phyloP scores from a whole-genome alignment of 768 basidiomycete genomes.

The Rhizopogon vesiculosus region DNA sequence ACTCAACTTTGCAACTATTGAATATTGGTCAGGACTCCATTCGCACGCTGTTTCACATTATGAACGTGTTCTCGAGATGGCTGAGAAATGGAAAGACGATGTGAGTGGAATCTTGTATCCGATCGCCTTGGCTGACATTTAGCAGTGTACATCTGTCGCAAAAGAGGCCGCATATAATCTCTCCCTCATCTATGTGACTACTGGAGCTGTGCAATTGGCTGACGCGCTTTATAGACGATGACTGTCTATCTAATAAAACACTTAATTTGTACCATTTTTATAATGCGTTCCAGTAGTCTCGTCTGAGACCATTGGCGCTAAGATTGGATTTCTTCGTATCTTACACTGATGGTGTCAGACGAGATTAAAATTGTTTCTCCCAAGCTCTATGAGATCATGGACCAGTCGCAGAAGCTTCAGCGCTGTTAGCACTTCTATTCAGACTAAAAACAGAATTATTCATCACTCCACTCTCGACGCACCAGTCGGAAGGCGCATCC shows the following conservation, averaged over 20 bases:
- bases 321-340: neutral
- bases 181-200: slow-evolving; percentile 74
- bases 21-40: slow-evolving; percentile 53
- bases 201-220: slow-evolving; percentile 69
- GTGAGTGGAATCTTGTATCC: slow-evolving; percentile 23
- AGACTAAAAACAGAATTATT: too few species aligned
- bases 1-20: neutral
- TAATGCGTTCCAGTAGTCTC: neutral
- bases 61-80: slow-evolving; percentile 63
- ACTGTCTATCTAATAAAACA: slow-evolving; percentile 59
- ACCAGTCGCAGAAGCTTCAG: too few species aligned
- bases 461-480: too few species aligned
- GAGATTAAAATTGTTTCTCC: neutral
- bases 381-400: too few species aligned
- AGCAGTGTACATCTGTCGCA: slow-evolving; percentile 51
- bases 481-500: too few species aligned
- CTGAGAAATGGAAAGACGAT: slow-evolving; percentile 34
- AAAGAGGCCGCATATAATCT: slow-evolving; percentile 87
- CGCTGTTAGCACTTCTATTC: too few species aligned
- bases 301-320: neutral
- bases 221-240: slow-evolving; percentile 70
- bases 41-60: slow-evolving; percentile 85
- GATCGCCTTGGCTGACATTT: neutral
- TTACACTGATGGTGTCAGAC: neutral
- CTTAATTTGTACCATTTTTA: neutral